Percentiles rank a stretch among this genome's conserved stretches.
Evolutionary conservation across 805 yeast genomes (phyloP).

Genomic region (Yamadazyma nakazawae): DNA sequence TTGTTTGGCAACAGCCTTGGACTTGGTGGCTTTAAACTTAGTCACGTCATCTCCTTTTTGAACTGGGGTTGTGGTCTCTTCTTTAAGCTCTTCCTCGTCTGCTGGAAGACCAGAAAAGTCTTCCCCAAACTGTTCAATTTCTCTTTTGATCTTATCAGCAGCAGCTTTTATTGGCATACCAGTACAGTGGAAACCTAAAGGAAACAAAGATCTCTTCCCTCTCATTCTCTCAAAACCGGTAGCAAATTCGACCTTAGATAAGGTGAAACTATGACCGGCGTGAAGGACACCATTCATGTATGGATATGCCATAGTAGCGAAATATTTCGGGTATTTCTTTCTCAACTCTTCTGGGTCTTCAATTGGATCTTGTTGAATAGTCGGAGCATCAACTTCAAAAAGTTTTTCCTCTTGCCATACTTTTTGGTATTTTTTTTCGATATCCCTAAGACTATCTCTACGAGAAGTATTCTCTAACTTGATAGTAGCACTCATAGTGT

Average conservation of each 20-base stretch:
- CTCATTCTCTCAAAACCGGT: slow-evolving; percentile 93
- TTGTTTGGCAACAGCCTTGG: slow-evolving; percentile 90
- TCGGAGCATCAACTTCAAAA: slow-evolving; percentile 88
- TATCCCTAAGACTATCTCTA: slow-evolving; percentile 87
- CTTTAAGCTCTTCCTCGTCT: slow-evolving; percentile 46
- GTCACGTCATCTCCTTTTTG: slow-evolving; percentile 70
- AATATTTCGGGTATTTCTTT: slow-evolving; percentile 76
- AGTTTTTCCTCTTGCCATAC: slow-evolving; percentile 83
- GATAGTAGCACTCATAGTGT: slow-evolving; percentile 31
- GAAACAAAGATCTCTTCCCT: slow-evolving; percentile 89
- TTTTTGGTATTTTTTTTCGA: slow-evolving; percentile 84
- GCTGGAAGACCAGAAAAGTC: slow-evolving; percentile 65
- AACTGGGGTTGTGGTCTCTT: slow-evolving; percentile 26
- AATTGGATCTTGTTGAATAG: slow-evolving; percentile 53
- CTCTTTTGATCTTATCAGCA: slow-evolving; percentile 93
- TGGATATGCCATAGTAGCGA: slow-evolving; percentile 96
- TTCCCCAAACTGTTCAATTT: slow-evolving; percentile 83
- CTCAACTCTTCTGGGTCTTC: slow-evolving; percentile 65
- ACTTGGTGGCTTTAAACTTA: slow-evolving; percentile 87
- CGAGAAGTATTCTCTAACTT: slow-evolving; percentile 72
- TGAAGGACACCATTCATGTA: slow-evolving; percentile 98
- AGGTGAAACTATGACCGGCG: slow-evolving; percentile 95
- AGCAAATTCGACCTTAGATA: slow-evolving; percentile 89
- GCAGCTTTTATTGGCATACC: slow-evolving; percentile 98
- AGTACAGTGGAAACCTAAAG: slow-evolving; percentile 98